Base-by-base conservation (phyloP, 2,329 filamentous ascomycete genomes). In the Cytospora leucostoma region DNA sequence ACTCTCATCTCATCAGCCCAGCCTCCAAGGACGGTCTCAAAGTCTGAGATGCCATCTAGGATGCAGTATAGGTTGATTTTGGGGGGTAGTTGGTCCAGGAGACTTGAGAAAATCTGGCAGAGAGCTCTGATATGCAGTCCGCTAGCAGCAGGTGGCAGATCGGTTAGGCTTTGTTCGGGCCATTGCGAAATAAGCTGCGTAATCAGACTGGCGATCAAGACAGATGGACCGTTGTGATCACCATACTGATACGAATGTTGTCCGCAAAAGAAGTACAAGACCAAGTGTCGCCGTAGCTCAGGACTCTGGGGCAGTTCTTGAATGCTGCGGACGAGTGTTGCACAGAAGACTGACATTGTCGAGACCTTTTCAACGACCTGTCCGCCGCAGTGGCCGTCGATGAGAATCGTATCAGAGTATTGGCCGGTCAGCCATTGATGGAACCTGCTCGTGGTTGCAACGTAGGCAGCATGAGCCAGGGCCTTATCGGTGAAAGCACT, bases 241-340 rank as follows among this genome's bases (percentile, higher is more conserved):
- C 49, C 61, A 10, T 58, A 7, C 6, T 34, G 37, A 44, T 44
- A n/a, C 5, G 34, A 5, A 5, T 62, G 61, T 19, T 40, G 54
- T 1, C 61, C 61, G 21, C 61, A 62, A n/a, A 62, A 59, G 27
- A 53, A 59, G 54, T 62, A 56, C 11, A 62, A 19, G 17, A 57
- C 61, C 3, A 54, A 52, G 17, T 47, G 21, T 3, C 12, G 19
- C 6, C 4, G 10, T 2, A 8, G 4, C 15, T 3, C 1, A 19
- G 13, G 11, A 8, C 4, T 52, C 4, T 5, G 53, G 32, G 17
- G 15, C 40, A 12, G 54, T 13, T 47, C 54, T 27, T 53, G 10
- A 10, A 61, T 7, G 21, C 37, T 52, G 8, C 55, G 40, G 8
- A 58, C 19, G 7, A 64, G 21, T n/a, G 21, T 47, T 11, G 52